A percentile compares a stretch with the other conserved stretches of the same genome.
These are phyloP conservation scores for Leishmania turanica DNA, from an alignment of 208 protist genomes.

Conservation along the genomic window DNA sequence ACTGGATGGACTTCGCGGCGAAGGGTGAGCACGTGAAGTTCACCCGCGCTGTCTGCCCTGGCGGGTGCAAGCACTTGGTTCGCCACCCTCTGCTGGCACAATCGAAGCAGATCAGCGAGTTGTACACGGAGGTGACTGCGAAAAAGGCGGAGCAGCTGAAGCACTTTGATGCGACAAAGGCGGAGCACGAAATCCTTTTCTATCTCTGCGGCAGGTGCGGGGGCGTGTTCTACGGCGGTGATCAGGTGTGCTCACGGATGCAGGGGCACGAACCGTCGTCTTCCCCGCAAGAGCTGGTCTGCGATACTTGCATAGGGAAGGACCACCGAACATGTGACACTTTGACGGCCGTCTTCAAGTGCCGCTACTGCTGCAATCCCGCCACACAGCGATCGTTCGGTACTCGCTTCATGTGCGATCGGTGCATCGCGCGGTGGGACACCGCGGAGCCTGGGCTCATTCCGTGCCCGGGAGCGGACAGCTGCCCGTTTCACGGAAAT, in stretches of 20 bases:
- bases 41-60: slow-evolving; percentile 81
- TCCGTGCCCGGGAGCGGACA: slow-evolving; percentile 52
- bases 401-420: slow-evolving; percentile 81
- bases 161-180: slow-evolving; percentile 41
- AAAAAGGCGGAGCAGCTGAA: slow-evolving; percentile 29
- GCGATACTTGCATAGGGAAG: slow-evolving; percentile 59
- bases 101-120: slow-evolving; percentile 45
- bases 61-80: slow-evolving; percentile 74
- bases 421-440: slow-evolving; percentile 70
- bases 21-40: slow-evolving; percentile 86
- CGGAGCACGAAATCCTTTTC: slow-evolving; percentile 72
- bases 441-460: slow-evolving; percentile 53
- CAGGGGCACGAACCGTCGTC: slow-evolving; percentile 64
- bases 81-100: slow-evolving; percentile 58
- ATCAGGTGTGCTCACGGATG: slow-evolving; percentile 76
- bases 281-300: slow-evolving; percentile 62
- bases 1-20: slow-evolving; percentile 62
- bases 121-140: slow-evolving; percentile 39
- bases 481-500: slow-evolving; percentile 59
- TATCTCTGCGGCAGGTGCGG: slow-evolving; percentile 76
- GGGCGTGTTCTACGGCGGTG: slow-evolving; percentile 78
- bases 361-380: slow-evolving; percentile 89
- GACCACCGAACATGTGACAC: slow-evolving; percentile 4
- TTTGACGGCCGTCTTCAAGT: slow-evolving; percentile 70
- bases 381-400: slow-evolving; percentile 85